Base-by-base conservation (phyloP, 1,284 basidiomycete genomes). In the Apiotrichum mycotoxinovorans region DNA sequence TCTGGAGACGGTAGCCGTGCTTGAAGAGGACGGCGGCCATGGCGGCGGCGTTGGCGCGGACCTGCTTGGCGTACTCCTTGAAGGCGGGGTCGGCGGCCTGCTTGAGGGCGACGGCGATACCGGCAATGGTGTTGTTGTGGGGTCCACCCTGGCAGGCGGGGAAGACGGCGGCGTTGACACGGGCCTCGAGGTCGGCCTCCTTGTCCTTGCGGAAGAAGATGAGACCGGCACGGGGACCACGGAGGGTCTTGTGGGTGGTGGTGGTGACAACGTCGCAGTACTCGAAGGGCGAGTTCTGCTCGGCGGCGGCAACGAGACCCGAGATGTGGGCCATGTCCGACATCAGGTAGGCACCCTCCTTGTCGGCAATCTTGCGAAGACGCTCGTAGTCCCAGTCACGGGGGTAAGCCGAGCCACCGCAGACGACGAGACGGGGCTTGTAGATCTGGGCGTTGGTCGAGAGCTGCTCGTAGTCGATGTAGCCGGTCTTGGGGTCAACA, bases 131-230 rank as follows among this genome's bases (percentile, higher is more conserved):
- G 82, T 98, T 95, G 83, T 98, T 98, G 84, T 98, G 96, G 50
- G 96, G 96, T 52, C 96, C 96, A 80, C 96, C 96, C 82, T 98
- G 96, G 85, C 95, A 98, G 45, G 96, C 96, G 57, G 96, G 96
- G 87, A 99, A 99, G 67, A 99, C 96, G 62, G 96, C 93, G 47
- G 94, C 91, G 78, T 98, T 98, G 72, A 99, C 87, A 56, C 92
- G 88, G 53, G 89, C 89, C 84, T 98, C 95, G 54, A 98, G 84
- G 72, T 97, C 84, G 64, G 78, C 61, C 71, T 90, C 85, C 68
- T 87, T 85, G 78, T 97, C 93, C 81, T 90, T 97, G 78, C 89
- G 85, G 88, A 96, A 99, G 85, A 99, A 99, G 82, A 99, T 91
- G 67, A 99, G 81, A 78, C 96, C 96, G 57, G 95, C 96, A 71